Conservation (phyloP, 495 filamentous ascomycete species). For the Xylaria flabelliformis region DNA sequence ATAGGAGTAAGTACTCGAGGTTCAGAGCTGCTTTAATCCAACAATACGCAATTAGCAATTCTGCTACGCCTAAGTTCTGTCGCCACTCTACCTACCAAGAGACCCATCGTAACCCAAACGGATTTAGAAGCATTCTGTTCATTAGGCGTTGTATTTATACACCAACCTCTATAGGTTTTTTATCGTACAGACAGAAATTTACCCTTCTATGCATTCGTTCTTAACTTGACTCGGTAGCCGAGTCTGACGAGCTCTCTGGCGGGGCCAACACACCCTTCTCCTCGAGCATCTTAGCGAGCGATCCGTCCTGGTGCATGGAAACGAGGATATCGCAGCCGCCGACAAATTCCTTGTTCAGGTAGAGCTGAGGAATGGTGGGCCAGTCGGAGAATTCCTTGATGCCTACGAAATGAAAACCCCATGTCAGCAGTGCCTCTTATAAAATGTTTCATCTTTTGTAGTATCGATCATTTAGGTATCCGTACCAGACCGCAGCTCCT, state of each 20-base stretch:
- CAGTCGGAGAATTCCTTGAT: conserved; percentile 99
- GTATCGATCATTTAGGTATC: conserved; percentile 4
- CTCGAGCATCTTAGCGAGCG: conserved; percentile 87
- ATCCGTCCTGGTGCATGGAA: conserved; percentile 96
- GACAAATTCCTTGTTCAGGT: conserved; percentile 93
- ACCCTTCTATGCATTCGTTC: neutral
- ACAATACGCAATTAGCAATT: neutral
- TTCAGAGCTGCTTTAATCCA: neutral
- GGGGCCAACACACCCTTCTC: conserved; percentile 80
- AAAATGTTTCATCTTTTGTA: conserved; percentile 9
- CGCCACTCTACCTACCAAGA: neutral
- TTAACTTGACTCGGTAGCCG: conserved; percentile 28
- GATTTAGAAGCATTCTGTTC: neutral
- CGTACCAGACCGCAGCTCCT: conserved; percentile 83
- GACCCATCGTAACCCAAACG: neutral
- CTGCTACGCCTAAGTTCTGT: neutral
- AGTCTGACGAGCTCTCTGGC: conserved; percentile 24
- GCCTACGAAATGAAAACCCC: conserved; percentile 57
- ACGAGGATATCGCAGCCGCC: conserved; percentile 97
- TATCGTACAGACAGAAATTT: conserved; percentile 20
- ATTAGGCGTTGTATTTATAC: conserved; percentile 19
- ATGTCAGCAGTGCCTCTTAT: conserved; percentile 19
- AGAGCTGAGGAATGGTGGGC: conserved; percentile 98
- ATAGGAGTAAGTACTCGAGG: neutral
- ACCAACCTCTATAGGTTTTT: conserved; percentile 15